Conservation (phyloP, 2,329 filamentous ascomycete species). For the Phaeosphaeriaceae sp. region DNA sequence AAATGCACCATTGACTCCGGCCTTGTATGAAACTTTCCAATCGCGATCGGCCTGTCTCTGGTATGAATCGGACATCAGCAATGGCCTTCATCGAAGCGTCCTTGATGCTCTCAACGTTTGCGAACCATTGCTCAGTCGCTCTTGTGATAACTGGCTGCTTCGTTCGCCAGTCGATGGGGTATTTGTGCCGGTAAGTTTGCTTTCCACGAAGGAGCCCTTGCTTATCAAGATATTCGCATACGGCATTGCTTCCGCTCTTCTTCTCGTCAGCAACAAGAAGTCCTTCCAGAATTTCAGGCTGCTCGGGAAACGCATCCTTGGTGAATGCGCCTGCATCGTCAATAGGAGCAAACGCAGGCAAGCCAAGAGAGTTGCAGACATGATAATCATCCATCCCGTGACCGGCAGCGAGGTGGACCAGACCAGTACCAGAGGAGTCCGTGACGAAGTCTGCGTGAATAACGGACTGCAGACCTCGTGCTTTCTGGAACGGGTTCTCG, state of each 20-base stretch:
- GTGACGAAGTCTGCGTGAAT: constrained; percentile 90
- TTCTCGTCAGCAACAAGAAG: constrained; percentile 76
- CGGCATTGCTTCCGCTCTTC: constrained; percentile 57
- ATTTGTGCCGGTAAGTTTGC: constrained; percentile 84
- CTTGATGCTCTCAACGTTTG: constrained; percentile 86
- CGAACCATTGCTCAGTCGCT: constrained; percentile 97
- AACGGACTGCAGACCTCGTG: constrained; percentile 69
- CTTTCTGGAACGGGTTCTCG: constrained; percentile 71
- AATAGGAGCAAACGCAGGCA: constrained; percentile 80
- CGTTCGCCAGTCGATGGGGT: constrained; percentile 97
- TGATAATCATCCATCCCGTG: constrained; percentile 98
- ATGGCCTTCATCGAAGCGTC: constrained; percentile 73
- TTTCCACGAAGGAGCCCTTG: constrained; percentile 66
- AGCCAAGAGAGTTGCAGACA: constrained; percentile 72
- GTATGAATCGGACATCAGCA: constrained; percentile 77
- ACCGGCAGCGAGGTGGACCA: constrained; percentile 94
- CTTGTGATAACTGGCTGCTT: constrained; percentile 90
- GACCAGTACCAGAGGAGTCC: constrained; percentile 84
- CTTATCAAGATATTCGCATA: constrained; percentile 70
- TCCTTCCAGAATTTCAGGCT: constrained; percentile 72
- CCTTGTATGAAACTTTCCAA: constrained; percentile 86
- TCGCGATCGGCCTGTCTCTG: constrained; percentile 73
- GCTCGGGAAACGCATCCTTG: constrained; percentile 74
- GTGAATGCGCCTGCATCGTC: constrained; percentile 85
- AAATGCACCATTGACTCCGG: constrained; percentile 97